Base-by-base conservation (phyloP, 371 early-diverging fungal species). In the Circinella umbellata region DNA sequence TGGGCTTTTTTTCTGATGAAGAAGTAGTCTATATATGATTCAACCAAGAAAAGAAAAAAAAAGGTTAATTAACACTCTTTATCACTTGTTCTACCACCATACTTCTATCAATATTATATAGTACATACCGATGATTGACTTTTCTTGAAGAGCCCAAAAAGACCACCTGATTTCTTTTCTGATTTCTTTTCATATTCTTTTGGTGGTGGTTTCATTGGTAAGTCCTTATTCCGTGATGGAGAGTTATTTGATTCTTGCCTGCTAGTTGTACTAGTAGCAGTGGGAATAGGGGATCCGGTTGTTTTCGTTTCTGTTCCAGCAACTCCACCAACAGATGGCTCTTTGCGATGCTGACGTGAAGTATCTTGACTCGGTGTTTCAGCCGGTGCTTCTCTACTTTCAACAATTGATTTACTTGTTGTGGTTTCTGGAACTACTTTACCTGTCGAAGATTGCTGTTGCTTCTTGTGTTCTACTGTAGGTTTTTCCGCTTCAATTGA, bases 161-260 rank as follows among this genome's bases (percentile, higher is more conserved):
- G 38, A 37, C 65, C 65, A 15, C 63, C 63, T n/a, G 27, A 27
- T 27, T 27, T 27, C 27, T 27, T 27, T 27, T 27, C 27, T 27
- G 39, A 17, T n/a, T 53, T 64, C 53, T 64, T 64, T 48, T 34
- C 48, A 36, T 10, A 5, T 4, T 64, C 65, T 18, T 64, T 64
- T 51, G 65, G 65, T n/a, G 65, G 65, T 53, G 65, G 65, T 64
- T 36, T 49, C 27, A 64, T 53, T 18, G 65, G 53, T 38, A 53
- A 7, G 3, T 57, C 57, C 27, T 57, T 57, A 57, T 57, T 57
- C 57, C 57, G 20, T 27, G 63, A 36, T 20, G n/a, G 47, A 35
- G 38, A 9, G n/a, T 61, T 38, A 15, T 42, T 42, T 42, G 42
- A 42, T 42, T 11, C 42, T 42, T 42, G 42, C 11, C 15, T 38